Evolutionary conservation across 352 stramenopile species (phyloP).

Genomic region (Phytophthora chlamydospora): DNA sequence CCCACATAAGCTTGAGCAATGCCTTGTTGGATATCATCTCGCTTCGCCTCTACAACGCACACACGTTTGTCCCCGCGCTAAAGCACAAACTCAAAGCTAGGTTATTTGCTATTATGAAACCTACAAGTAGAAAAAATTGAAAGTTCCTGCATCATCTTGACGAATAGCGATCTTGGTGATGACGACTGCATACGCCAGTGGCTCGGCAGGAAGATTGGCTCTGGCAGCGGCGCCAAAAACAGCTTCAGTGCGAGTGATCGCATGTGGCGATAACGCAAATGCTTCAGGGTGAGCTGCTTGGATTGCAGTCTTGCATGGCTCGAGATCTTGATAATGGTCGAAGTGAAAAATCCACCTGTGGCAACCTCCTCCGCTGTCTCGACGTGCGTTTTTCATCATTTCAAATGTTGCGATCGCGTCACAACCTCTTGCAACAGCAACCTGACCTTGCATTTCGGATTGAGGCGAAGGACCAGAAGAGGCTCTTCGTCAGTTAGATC

Average conservation of each 20-base stretch:
- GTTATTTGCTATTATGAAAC: no score
- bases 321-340: constrained; percentile 5
- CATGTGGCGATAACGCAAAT: constrained; percentile 1
- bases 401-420: constrained; percentile 11
- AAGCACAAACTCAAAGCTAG: constrained; percentile 21
- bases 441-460: constrained; percentile 9
- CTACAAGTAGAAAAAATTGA: neutral
- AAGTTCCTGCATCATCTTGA: neutral
- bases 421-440: constrained; percentile 3
- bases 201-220: neutral
- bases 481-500: constrained; percentile 6
- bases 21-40: constrained; percentile 22
- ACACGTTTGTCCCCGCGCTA: constrained; percentile 18
- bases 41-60: constrained; percentile 28
- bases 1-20: constrained; percentile 21
- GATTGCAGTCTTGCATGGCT: neutral
- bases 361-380: neutral
- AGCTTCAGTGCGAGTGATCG: neutral
- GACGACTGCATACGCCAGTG: constrained; percentile 3
- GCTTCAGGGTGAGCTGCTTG: constrained; percentile 3
- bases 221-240: neutral
- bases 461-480: constrained; percentile 9
- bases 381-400: constrained; percentile 4
- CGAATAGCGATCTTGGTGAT: constrained; percentile 4
- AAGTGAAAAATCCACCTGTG: constrained; percentile 13